Percentiles rank a stretch among this genome's conserved stretches.
Evolutionary conservation across 208 protist species (phyloP).

Genomic region (Trypanosoma cruzi): DNA sequence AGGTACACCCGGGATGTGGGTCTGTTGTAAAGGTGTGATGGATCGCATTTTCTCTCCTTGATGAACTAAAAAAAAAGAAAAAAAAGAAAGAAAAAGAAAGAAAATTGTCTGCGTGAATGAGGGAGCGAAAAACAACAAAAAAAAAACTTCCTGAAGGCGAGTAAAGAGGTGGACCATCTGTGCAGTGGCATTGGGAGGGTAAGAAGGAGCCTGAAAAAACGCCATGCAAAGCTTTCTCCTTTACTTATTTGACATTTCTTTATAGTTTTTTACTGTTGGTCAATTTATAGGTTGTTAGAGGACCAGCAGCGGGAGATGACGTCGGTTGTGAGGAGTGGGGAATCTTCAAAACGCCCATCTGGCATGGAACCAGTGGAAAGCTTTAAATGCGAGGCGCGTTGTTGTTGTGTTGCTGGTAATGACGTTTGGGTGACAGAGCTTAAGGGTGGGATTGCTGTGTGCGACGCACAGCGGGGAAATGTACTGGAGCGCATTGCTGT

Average conservation of each 20-base stretch:
- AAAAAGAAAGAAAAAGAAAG: too few relatives aligned
- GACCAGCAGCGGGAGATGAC: conserved; percentile 1
- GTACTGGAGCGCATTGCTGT: conserved; percentile 29
- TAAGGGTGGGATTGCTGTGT: conserved; percentile 57
- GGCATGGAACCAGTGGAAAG: conserved; percentile 4
- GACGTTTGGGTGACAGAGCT: conserved; percentile 75
- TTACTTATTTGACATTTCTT: too few relatives aligned
- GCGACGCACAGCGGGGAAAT: conserved; percentile 29
- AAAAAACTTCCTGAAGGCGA: too few relatives aligned
- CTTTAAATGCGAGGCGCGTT: conserved; percentile 37
- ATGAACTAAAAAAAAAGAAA: too few relatives aligned
- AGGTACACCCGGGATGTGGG: conserved; percentile 68
- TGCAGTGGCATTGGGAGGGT: too few relatives aligned
- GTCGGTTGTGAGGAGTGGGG: not conserved
- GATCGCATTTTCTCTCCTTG: too few relatives aligned
- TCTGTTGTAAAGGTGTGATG: conserved; percentile 28
- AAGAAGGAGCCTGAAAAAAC: too few relatives aligned
- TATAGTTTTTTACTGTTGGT: not conserved
- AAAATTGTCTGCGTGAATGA: not conserved
- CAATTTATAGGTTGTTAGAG: not conserved
- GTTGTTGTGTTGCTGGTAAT: conserved; percentile 54
- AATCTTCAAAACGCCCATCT: not conserved
- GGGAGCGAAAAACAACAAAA: not conserved
- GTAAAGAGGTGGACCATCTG: too few relatives aligned
- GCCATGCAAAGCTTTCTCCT: too few relatives aligned